phyloP scores from a whole-genome alignment of 495 filamentous ascomycete genomes.

The Hyaloscypha finlandica region DNA sequence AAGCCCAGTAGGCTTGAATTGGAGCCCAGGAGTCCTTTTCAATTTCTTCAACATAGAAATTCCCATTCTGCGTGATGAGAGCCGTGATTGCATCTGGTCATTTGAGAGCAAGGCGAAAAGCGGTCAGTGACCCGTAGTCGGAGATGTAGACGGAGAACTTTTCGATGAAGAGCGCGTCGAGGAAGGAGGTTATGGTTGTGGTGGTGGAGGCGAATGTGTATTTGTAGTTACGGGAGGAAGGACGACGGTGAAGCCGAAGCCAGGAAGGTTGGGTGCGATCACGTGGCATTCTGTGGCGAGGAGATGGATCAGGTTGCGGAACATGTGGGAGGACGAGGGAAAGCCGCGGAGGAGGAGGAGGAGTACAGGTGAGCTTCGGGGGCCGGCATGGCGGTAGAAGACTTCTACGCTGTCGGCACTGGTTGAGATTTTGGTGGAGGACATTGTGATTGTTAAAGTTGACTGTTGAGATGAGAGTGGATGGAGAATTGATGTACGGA shows the following conservation, averaged over 20 bases:
- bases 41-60: constrained; percentile 62
- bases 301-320: constrained; percentile 60
- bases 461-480: neutral
- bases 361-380: constrained; percentile 38
- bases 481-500: neutral
- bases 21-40: constrained; percentile 55
- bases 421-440: constrained; percentile 20
- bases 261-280: constrained; percentile 60
- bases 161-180: constrained; percentile 43
- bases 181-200: constrained; percentile 41
- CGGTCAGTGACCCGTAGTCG: constrained; percentile 63
- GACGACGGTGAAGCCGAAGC: constrained; percentile 59
- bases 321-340: constrained; percentile 62
- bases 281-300: constrained; percentile 54
- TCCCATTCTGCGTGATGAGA: constrained; percentile 63
- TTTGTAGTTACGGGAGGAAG: constrained; percentile 45
- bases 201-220: constrained; percentile 50
- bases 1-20: constrained; percentile 49
- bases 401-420: constrained; percentile 45
- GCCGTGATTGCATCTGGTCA: constrained; percentile 48
- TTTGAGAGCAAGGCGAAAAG: constrained; percentile 52
- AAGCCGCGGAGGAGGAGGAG: constrained; percentile 65
- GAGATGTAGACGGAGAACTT: constrained; percentile 62
- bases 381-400: constrained; percentile 56
- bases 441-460: neutral